phyloP scores from a whole-genome alignment of 176 grass and related monocot genomes.

The Aegilops bicornis region DNA sequence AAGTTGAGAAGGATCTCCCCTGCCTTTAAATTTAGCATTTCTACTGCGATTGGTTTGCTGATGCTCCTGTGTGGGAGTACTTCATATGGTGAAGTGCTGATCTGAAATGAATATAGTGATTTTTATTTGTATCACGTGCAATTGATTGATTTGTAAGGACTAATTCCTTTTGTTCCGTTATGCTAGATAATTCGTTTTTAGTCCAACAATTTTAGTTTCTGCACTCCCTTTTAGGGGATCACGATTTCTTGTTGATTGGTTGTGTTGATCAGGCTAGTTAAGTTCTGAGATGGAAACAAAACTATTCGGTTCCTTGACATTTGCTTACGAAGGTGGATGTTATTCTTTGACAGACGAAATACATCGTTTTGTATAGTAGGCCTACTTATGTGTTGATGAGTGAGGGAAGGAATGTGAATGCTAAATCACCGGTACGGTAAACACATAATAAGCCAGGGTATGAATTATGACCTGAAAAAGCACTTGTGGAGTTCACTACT shows the following conservation, averaged over 20 bases:
- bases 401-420: neutral
- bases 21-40: neutral
- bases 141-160: neutral
- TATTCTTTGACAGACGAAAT: neutral
- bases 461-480: neutral
- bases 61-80: neutral
- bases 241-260: neutral
- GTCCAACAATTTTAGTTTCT: neutral
- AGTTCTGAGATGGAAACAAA: neutral
- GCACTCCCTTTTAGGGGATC: neutral
- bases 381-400: neutral
- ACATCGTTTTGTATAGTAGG: neutral
- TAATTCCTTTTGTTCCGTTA: neutral
- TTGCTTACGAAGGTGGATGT: neutral
- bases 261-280: neutral
- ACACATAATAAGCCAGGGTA: neutral
- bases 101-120: neutral
- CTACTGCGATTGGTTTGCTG: neutral
- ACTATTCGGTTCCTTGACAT: neutral
- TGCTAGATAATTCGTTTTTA: neutral
- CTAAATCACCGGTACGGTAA: neutral
- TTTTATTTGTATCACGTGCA: neutral
- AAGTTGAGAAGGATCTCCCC: constrained; percentile 35
- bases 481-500: neutral
- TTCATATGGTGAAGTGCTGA: neutral